phyloP scores from a whole-genome alignment of 2,329 filamentous ascomycete genomes.

The Purpureocillium takamizusanense region DNA sequence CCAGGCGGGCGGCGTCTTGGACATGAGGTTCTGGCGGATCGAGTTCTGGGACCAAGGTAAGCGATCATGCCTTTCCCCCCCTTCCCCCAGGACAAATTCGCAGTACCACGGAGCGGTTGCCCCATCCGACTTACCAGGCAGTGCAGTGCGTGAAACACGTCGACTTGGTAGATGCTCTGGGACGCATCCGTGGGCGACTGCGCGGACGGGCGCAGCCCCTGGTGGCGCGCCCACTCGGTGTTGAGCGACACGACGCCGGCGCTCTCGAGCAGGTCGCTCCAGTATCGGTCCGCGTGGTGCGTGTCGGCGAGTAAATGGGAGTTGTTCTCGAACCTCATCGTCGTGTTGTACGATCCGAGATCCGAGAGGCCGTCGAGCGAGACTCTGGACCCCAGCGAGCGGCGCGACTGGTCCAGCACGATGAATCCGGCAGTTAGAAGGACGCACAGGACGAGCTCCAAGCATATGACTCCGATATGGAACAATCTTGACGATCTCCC shows the following conservation, averaged over 20 bases:
- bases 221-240: conserved; percentile 5
- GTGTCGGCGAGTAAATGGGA: too few species aligned
- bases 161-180: conserved; percentile 8
- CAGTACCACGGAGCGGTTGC: too few species aligned
- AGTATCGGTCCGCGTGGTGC: conserved; percentile 3
- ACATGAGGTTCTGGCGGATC: conserved; percentile 8
- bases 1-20: conserved; percentile 2
- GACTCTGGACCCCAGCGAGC: not conserved
- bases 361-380: not conserved
- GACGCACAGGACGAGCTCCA: not conserved
- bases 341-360: too few species aligned
- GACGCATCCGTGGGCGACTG: conserved; percentile 6
- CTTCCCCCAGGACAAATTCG: too few species aligned
- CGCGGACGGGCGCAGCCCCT: conserved; percentile 5
- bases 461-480: not conserved
- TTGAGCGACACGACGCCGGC: conserved; percentile 7
- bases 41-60: conserved; percentile 4
- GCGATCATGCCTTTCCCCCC: not conserved
- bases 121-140: conserved; percentile 5
- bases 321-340: too few species aligned
- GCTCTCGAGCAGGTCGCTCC: conserved; percentile 3
- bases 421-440: not conserved
- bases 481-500: too few species aligned
- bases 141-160: conserved; percentile 8
- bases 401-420: not conserved